Conservation (phyloP, 495 filamentous ascomycete species). For the Xylaria flabelliformis region DNA sequence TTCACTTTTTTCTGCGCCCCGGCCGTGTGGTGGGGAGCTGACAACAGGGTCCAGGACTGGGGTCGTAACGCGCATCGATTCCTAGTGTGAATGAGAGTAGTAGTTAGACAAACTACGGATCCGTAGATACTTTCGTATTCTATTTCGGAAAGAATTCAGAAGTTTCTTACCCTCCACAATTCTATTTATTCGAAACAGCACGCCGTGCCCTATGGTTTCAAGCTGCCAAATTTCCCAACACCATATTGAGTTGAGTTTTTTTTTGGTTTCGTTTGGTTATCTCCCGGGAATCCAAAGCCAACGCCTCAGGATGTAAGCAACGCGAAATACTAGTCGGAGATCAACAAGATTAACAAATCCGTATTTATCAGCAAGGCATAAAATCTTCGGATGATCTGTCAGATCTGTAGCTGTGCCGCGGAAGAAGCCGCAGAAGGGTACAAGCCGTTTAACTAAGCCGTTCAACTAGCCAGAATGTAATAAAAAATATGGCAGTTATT, state of each 20-base stretch:
- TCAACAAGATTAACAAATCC: neutral
- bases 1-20: neutral
- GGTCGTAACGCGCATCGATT: neutral
- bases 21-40: neutral
- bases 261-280: too few species aligned
- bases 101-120: too few species aligned
- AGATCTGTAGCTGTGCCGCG: neutral
- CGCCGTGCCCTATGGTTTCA: neutral
- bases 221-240: neutral
- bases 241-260: neutral
- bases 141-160: neutral
- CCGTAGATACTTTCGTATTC: conserved; percentile 7
- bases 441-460: neutral
- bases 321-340: neutral
- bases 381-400: neutral
- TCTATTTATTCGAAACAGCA: neutral
- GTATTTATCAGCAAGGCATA: conserved; percentile 5
- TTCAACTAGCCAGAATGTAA: neutral
- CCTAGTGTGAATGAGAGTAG: too few species aligned
- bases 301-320: neutral
- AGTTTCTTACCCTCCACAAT: neutral
- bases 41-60: neutral
- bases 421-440: conserved; percentile 6
- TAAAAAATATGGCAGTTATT: too few species aligned
- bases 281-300: neutral